Evolutionary conservation across 176 grass and related monocot genomes (phyloP), one percentile per base, ranked within the genome.

Genomic region (Oryza punctata): DNA sequence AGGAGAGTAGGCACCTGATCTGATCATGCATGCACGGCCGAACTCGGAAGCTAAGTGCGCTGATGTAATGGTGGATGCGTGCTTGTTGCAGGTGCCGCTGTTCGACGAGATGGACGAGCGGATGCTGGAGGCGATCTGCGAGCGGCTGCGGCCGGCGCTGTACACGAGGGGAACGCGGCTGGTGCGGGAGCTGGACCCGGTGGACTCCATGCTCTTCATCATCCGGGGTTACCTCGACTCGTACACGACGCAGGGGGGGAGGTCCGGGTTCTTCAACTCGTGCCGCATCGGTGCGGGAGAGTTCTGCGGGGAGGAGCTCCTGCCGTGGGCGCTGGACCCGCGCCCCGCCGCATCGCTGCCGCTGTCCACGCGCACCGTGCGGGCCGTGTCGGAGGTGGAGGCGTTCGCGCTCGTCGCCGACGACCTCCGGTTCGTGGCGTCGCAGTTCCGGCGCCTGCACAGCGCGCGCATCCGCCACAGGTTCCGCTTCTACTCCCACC

Each of bases 61-160:
- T 72, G 8, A 54, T 14, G 72, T 3, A n/a, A 38, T 73, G 43
- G 21, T 41, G 40, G 16, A 0, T 1, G 30, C 29, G 32, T 37
- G 47, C 14, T 41, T 41, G 4, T 54, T 54, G 16, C 44, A 89
- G 85, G 94, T 99, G 16, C 96, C 96, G 0, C 77, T 99, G 41
- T 99, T 99, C 90, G 96, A 95, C 86, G 93, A 99, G 84, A 99
- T 99, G 96, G 96, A 98, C 70, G 89, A 96, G 70, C 86, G 80
- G 73, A 99, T 87, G 93, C 91, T 96, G 79, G 96, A 99, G 71
- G 96, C 96, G 1, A 99, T 99, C 83, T 99, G 96, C 87, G 96
- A 96, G 85, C 85, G 96, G 12, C 91, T 99, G 47, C 76, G 87
- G n/a, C 96, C 93, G 33, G 89, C 93, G 68, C 91, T 99, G 9